Conservation (phyloP, 1,284 basidiomycete species). For the Trametes versicolor region DNA sequence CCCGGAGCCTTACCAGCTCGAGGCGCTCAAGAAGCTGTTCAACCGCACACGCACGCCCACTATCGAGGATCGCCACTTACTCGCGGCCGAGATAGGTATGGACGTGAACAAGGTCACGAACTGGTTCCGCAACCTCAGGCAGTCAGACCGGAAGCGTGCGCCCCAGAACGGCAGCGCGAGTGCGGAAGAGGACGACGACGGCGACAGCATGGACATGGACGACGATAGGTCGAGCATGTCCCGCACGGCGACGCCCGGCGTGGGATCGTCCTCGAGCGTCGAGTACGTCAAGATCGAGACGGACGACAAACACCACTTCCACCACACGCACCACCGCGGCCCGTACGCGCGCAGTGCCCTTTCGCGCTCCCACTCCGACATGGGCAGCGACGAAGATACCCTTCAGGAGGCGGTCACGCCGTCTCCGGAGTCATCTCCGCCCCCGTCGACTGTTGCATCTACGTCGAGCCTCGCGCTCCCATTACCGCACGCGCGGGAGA, state of each 20-base stretch:
- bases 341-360: slow-evolving; percentile 38
- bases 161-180: slow-evolving; percentile 37
- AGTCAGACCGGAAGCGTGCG: slow-evolving; percentile 72
- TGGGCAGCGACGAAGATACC: slow-evolving; percentile 70
- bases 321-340: slow-evolving; percentile 29
- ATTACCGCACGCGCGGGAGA: slow-evolving; percentile 33
- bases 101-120: slow-evolving; percentile 86
- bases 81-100: slow-evolving; percentile 81
- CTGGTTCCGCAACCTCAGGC: slow-evolving; percentile 84
- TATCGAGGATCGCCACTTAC: slow-evolving; percentile 76
- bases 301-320: slow-evolving; percentile 26
- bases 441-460: slow-evolving; percentile 42
- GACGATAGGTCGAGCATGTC: slow-evolving; percentile 42
- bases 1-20: slow-evolving; percentile 79
- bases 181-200: slow-evolving; percentile 44
- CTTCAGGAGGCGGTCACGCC: slow-evolving; percentile 78
- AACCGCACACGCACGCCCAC: slow-evolving; percentile 76
- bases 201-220: slow-evolving; percentile 42
- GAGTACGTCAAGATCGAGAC: slow-evolving; percentile 54
- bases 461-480: slow-evolving; percentile 33
- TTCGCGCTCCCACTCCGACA: slow-evolving; percentile 54
- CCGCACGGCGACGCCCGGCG: slow-evolving; percentile 39
- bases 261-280: slow-evolving; percentile 37
- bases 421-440: slow-evolving; percentile 65
- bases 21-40: slow-evolving; percentile 75